A percentile compares a stretch with the other conserved stretches of the same genome.
Evolutionary conservation across 2,329 filamentous ascomycete species (phyloP).

Genomic region (Cadophora luteo-olivacea): DNA sequence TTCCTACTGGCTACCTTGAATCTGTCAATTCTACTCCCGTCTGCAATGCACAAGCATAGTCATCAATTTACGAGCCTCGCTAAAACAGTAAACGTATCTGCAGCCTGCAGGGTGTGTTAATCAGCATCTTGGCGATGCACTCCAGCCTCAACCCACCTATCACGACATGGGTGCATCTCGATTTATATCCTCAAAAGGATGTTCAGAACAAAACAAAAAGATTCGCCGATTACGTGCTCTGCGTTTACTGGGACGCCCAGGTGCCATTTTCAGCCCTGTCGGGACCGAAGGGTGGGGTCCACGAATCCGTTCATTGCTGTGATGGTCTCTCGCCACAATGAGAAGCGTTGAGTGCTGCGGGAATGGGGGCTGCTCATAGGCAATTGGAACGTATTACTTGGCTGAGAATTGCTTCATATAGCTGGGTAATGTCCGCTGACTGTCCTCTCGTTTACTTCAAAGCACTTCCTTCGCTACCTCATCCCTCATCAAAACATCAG

Average conservation of each 20-base stretch:
- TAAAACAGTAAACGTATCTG: neutral
- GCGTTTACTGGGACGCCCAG: neutral
- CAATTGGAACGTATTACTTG: neutral
- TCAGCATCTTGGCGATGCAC: slow-evolving; percentile 11
- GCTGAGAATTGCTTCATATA: neutral
- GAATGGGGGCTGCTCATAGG: slow-evolving; percentile 13
- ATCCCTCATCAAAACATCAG: neutral
- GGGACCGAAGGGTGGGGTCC: neutral
- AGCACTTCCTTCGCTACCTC: neutral
- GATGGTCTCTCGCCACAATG: neutral
- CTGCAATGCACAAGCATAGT: slow-evolving; percentile 4
- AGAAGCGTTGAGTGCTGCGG: neutral
- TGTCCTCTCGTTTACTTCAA: neutral
- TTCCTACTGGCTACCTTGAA: slow-evolving; percentile 2
- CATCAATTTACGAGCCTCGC: neutral
- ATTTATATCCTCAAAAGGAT: slow-evolving; percentile 15
- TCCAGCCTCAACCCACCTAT: slow-evolving; percentile 13
- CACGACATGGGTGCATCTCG: neutral
- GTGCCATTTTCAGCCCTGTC: slow-evolving; percentile 5
- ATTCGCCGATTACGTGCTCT: neutral
- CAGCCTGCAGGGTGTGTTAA: slow-evolving; percentile 1
- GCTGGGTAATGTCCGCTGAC: neutral
- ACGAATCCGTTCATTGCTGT: neutral
- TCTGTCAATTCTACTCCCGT: slow-evolving; percentile 2
- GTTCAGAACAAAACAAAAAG: neutral